Percentiles rank a stretch among this genome's conserved stretches.
These are phyloP conservation scores for Wickerhamiella kazuoi DNA, from an alignment of 805 yeast genomes.

Conservation along the genomic window DNA sequence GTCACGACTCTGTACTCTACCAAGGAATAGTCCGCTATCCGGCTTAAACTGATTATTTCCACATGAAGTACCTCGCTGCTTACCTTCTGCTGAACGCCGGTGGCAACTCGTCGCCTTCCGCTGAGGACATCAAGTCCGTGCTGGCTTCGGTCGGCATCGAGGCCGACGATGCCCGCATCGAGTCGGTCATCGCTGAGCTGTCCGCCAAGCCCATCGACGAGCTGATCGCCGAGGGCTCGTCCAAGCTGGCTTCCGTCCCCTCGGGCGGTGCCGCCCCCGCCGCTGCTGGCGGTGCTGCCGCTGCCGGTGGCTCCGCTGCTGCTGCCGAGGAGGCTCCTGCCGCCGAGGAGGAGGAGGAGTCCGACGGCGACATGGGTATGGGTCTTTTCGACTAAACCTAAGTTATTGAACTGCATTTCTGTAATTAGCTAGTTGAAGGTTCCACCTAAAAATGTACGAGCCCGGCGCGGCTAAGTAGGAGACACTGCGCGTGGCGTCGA, in stretches of 20 bases:
- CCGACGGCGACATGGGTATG: slow-evolving; percentile 35
- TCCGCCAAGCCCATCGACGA: slow-evolving; percentile 87
- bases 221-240: slow-evolving; percentile 84
- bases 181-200: slow-evolving; percentile 62
- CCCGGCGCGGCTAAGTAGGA: no score
- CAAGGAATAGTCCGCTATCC: slow-evolving; percentile 65
- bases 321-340: slow-evolving; percentile 57
- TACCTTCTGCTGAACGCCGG: slow-evolving; percentile 95
- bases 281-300: slow-evolving; percentile 51
- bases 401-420: not conserved
- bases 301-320: slow-evolving; percentile 51
- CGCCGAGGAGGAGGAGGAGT: slow-evolving; percentile 34
- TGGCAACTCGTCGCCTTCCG: slow-evolving; percentile 88
- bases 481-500: no score
- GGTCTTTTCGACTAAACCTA: slow-evolving; percentile 87
- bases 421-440: slow-evolving; percentile 1
- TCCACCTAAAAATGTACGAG: not conserved
- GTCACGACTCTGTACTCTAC: no score
- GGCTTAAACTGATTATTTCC: slow-evolving; percentile 22
- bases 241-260: slow-evolving; percentile 95
- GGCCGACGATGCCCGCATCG: slow-evolving; percentile 75
- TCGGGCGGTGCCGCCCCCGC: slow-evolving; percentile 94
- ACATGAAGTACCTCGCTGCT: slow-evolving; percentile 97
- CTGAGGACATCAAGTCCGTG: slow-evolving; percentile 74
- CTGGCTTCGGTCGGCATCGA: slow-evolving; percentile 93